Conservation (phyloP, 805 yeast genomes). For the Metschnikowia borealis region DNA sequence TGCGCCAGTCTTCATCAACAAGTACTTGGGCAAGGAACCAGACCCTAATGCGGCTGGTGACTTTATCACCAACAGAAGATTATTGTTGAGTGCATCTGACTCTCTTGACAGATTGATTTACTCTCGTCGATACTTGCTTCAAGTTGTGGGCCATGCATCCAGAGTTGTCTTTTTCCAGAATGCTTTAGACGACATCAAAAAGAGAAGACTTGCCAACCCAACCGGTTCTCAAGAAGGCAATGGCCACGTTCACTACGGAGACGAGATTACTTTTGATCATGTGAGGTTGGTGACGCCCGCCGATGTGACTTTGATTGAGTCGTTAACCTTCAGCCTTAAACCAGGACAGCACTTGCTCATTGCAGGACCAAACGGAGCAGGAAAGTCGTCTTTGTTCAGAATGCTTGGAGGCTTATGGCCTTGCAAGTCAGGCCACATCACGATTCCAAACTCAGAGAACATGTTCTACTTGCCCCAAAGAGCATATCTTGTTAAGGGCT, state of each 20-base stretch:
- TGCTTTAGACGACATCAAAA: constrained; percentile 48
- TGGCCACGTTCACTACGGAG: constrained; percentile 32
- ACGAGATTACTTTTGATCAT: constrained; percentile 64
- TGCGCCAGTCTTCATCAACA: constrained; percentile 74
- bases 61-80: constrained; percentile 82
- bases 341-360: constrained; percentile 83
- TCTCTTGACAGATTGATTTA: constrained; percentile 84
- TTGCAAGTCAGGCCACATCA: constrained; percentile 52
- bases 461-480: constrained; percentile 90
- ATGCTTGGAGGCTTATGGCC: constrained; percentile 95
- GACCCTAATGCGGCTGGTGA: constrained; percentile 62
- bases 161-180: constrained; percentile 70
- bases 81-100: constrained; percentile 78
- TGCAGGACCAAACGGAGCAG: constrained; percentile 96
- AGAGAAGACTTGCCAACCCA: constrained; percentile 17
- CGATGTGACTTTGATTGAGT: constrained; percentile 64
- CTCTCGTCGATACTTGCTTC: constrained; percentile 79
- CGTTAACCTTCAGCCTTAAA: constrained; percentile 65
- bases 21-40: constrained; percentile 44
- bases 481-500: constrained; percentile 78
- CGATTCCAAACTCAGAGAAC: constrained; percentile 60
- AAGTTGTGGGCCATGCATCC: constrained; percentile 75
- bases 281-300: constrained; percentile 87
- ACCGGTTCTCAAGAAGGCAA: constrained; percentile 14
- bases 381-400: constrained; percentile 88